Conservation (phyloP, 345 rosid species). For the Populus pruinosa region DNA sequence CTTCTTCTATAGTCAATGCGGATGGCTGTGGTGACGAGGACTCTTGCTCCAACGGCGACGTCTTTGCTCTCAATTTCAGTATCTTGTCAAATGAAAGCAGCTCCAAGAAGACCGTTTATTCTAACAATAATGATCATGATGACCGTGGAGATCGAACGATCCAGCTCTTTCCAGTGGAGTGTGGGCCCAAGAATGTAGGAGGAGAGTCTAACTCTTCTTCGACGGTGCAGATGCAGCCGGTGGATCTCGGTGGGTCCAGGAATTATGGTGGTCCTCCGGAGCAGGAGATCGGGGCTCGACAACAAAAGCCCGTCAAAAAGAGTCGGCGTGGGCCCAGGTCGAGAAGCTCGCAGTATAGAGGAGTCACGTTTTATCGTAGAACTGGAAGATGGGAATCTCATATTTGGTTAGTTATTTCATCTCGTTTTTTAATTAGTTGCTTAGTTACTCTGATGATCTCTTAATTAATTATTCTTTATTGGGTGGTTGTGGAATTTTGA, state of each 20-base stretch:
- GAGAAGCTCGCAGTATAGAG: slow-evolving; percentile 91
- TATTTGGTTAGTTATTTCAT: slow-evolving; percentile 55
- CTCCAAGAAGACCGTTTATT: background rate
- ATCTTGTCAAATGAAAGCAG: slow-evolving; percentile 16
- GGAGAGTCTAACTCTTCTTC: background rate
- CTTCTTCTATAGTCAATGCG: slow-evolving; percentile 36
- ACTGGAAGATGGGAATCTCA: slow-evolving; percentile 99
- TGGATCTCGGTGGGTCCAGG: slow-evolving; percentile 31
- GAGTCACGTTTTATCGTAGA: slow-evolving; percentile 93
- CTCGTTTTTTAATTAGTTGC: background rate
- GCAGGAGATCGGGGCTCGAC: slow-evolving; percentile 21
- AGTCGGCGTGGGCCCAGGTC: slow-evolving; percentile 96
- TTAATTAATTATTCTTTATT: background rate
- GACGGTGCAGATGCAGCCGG: slow-evolving; percentile 20
- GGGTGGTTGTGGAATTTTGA: background rate
- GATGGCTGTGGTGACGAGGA: slow-evolving; percentile 28
- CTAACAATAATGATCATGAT: background rate
- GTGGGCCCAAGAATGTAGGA: background rate
- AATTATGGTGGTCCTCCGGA: slow-evolving; percentile 16
- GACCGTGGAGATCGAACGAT: slow-evolving; percentile 24
- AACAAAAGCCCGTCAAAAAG: slow-evolving; percentile 42
- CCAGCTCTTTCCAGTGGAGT: slow-evolving; percentile 40
- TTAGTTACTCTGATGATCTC: background rate
- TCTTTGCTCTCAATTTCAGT: slow-evolving; percentile 28
- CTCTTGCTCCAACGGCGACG: slow-evolving; percentile 30